Base-by-base conservation (phyloP, 164 flowering plant species). In the Nymphaea thermarum region DNA sequence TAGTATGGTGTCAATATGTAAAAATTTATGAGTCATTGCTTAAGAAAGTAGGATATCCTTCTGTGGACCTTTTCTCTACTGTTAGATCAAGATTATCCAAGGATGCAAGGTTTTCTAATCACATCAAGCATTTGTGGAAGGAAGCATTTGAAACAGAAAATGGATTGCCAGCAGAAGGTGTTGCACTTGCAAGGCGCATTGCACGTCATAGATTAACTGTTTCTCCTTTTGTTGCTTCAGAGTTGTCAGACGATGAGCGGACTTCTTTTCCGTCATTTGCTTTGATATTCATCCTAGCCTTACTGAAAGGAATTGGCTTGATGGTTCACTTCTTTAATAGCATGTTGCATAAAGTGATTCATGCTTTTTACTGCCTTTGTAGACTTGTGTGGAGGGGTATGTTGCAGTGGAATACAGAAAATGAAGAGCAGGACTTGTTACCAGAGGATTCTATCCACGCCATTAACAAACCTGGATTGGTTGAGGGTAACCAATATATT, bases 131-230 rank as follows among this genome's bases (percentile, higher is more conserved):
- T 44, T 84, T 77, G 5, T 80, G 82, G 90, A 69, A 79, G 60
- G 65, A 66, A 68, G 80, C 87, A 63, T 78, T 80, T 76, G 81
- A 79, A 60, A 77, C 79, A 43, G 94, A 91, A 76, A 78, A 82
- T 68, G 76, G 77, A 70, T 79, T 93, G 66, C 86, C 94, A n/a
- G 73, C 71, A 60, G 87, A 83, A 68, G 86, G 82, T 70, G 76
- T 91, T 79, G 84, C 83, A 70, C 84, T 72, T 75, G 94, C 91
- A 67, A 80, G 96, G 36, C 74, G 82, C 68, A 72, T 91, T 66
- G 90, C 85, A 42, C 89, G 96, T 65, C 65, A 77, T 69, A 86
- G 79, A 80, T 84, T 80, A 68, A 70, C 53, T 45, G 53, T 45
- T 66, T 73, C 59, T 66, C 72, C 59, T 17, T 42, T 6, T 69